A percentile compares a stretch with the other conserved stretches of the same genome.
These are phyloP conservation scores for Chiua sp. DNA, from an alignment of 1,284 basidiomycete species.

Conservation along the genomic window DNA sequence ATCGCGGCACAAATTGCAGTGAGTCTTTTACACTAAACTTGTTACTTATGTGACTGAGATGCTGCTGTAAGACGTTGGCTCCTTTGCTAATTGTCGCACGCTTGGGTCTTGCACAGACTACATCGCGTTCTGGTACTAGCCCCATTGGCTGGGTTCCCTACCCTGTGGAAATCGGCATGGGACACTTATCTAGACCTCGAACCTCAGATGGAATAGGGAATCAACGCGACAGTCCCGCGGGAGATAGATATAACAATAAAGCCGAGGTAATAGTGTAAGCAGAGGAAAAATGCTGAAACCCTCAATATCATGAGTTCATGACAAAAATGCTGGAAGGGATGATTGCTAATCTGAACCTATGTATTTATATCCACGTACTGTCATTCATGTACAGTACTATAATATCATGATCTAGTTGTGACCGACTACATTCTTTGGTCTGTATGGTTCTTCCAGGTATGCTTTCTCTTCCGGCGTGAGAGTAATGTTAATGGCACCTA, in stretches of 20 bases:
- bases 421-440: constrained; percentile 36
- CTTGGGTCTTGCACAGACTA: constrained; percentile 13
- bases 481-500: constrained; percentile 41
- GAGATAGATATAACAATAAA: not conserved
- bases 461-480: constrained; percentile 51
- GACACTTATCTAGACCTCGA: not conserved
- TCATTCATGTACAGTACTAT: too few species aligned
- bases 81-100: constrained; percentile 27
- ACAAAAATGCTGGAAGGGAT: too few species aligned
- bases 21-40: not conserved
- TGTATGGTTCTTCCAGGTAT: constrained; percentile 47
- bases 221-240: too few species aligned
- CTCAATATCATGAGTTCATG: too few species aligned
- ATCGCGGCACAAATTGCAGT: constrained; percentile 27
- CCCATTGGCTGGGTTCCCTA: not conserved
- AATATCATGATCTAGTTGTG: constrained; percentile 22
- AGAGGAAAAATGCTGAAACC: too few species aligned
- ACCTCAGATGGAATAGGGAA: constrained; percentile 3
- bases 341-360: too few species aligned
- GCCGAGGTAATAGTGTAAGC: not conserved
- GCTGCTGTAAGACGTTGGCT: constrained; percentile 16
- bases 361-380: too few species aligned
- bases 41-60: not conserved
- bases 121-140: not conserved
- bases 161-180: constrained; percentile 15